Conservation (phyloP, 345 rosid species). For the Gossypium raimondii region DNA sequence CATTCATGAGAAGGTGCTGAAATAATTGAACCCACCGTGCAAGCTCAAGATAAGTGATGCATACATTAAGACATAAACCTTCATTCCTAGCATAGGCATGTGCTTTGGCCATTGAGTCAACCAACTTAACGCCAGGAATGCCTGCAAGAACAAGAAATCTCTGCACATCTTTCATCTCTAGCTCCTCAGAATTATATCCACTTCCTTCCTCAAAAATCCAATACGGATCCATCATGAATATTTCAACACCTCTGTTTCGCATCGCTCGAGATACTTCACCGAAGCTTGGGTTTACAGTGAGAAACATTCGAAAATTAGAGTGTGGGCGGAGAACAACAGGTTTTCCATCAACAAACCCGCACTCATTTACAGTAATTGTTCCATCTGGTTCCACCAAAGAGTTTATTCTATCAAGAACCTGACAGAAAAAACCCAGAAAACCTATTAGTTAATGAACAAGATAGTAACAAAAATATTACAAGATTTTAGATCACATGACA, state of each 20-base stretch:
- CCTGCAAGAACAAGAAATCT: slow-evolving; percentile 73
- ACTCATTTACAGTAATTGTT: slow-evolving; percentile 80
- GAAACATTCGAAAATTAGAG: slow-evolving; percentile 80
- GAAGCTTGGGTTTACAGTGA: slow-evolving; percentile 75
- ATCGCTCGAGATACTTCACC: slow-evolving; percentile 97
- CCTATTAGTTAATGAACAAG: slow-evolving; percentile 1
- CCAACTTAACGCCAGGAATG: slow-evolving; percentile 55
- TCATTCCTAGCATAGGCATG: slow-evolving; percentile 62
- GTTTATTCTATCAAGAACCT: slow-evolving; percentile 98
- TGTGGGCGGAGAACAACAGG: slow-evolving; percentile 77
- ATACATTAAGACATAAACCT: slow-evolving; percentile 45
- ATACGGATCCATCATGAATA: slow-evolving; percentile 85
- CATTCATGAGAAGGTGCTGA: slow-evolving; percentile 67
- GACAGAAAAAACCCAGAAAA: slow-evolving; percentile 14
- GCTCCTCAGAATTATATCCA: slow-evolving; percentile 38
- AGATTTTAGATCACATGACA: slow-evolving; percentile 6
- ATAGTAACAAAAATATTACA: neutral
- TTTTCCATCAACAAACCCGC: slow-evolving; percentile 82
- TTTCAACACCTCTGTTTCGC: slow-evolving; percentile 97
- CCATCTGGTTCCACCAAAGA: slow-evolving; percentile 92
- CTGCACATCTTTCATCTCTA: slow-evolving; percentile 54
- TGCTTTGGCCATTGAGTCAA: slow-evolving; percentile 82
- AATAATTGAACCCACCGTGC: slow-evolving; percentile 80
- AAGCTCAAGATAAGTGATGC: slow-evolving; percentile 78
- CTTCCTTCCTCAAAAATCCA: slow-evolving; percentile 57